Evolutionary conservation across 2,329 filamentous ascomycete species (phyloP), one percentile per base, ranked within the genome.

Genomic region (Colletotrichum gloeosporioides): DNA sequence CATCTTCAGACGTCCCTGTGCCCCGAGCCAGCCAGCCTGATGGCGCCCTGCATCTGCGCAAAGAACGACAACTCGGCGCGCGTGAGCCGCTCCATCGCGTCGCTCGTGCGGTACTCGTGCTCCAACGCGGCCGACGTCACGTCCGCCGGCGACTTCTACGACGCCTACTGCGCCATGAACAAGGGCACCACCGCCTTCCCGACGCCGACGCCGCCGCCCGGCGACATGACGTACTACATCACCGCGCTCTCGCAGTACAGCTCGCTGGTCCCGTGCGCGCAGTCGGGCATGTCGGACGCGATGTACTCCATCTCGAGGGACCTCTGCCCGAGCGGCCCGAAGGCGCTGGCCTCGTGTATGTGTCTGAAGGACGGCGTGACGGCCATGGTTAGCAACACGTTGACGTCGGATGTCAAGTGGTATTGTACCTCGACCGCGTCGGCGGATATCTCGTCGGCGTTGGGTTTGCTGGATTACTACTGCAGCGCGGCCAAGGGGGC

Each of bases 151-250:
- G 84, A 83, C 8, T 86, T 91, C 72, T 90, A 90, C 75, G 81
- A 84, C 1, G 89, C 88, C 4, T 91, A 90, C 79, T 92, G 90
- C 78, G 85, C 84, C 27, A 85, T 91, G 79, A 87, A 86, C 61
- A 78, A 86, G 15, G 90, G 89, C 70, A 90, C 87, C 0, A 88
- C 88, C 0, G 84, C 83, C 0, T 90, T 92, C 77, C 88, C 89
- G 2, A 78, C 81, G 6, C 85, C 88, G 2, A 81, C 86, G 1
- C 80, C 84, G 32, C 89, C 89, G 8, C 88, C 89, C 0, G 90
- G 90, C 59, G 86, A 90, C 76, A 89, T 92, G 86, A 86, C 88
- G 1, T 92, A 91, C 79, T 89, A 90, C 74, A 88, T 91, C 73
- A 90, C 89, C 2, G 90, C 87, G 15, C 80, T 91, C 32, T 83